Base-by-base conservation (phyloP, 73 alveolate genomes). In the Breviolum minutum region DNA sequence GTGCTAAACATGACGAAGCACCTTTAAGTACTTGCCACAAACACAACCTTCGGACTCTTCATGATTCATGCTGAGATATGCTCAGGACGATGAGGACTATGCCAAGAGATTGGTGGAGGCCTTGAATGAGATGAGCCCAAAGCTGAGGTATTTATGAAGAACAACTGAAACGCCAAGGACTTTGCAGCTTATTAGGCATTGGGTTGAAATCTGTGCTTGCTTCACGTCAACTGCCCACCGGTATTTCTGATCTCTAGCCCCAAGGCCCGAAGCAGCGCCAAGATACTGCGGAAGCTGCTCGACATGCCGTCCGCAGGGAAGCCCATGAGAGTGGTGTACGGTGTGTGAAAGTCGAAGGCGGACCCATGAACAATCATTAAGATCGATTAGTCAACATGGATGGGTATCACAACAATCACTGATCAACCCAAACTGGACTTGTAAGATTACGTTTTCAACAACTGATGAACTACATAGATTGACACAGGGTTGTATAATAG, bases 71-170 rank as follows among this genome's bases (percentile, higher is more conserved):
- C 81, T 71, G 40, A 71, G 29, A 30, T 20, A 71, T 8, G 63
- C 63, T n/a, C 14, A 91, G 97, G 97, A 91, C 74, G 97, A 91
- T 61, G 97, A 71, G 5, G 97, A 91, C 88, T 91, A 91, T 54
- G 97, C 97, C 20, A 77, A n/a, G 79, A 70, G 74, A 30, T 82
- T 91, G 48, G 32, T 27, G 40, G 79, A 48, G 85, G 88, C 88
- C 7, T 22, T 91, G 74, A 82, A 91, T 24, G 77, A 91, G 77
- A 91, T 29, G 87, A 73, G 97, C 27, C 61, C 19, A 70, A 48
- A 27, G 70, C 91, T 22, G 48, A 82, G 68, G 22, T 13, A 48
- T 13, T 27, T 19, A 63, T 80, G 63, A 29, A 66, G 8, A 27
- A 66, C 66, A 13, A 13, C 0, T 8, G 13, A 80, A 66, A 66